A percentile compares a stretch with the other conserved stretches of the same genome.
phyloP scores from a whole-genome alignment of 2,329 filamentous ascomycete species.

The Endothia cerciana region DNA sequence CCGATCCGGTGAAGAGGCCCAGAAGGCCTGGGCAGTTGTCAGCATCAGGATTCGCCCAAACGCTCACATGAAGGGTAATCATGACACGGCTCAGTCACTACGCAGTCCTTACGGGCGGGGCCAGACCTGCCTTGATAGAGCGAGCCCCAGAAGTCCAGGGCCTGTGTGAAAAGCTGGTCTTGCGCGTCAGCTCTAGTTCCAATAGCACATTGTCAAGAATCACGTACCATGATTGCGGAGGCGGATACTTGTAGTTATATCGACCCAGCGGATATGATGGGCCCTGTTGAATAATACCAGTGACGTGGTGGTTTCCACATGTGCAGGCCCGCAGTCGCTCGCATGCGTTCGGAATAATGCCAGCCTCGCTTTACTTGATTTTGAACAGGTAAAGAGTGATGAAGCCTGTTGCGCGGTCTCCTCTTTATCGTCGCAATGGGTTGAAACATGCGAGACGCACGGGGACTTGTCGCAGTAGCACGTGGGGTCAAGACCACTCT shows the following conservation, averaged over 20 bases:
- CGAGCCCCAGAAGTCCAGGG: slow-evolving; percentile 1
- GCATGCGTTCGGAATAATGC: background rate
- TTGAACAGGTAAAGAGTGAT: too few species aligned
- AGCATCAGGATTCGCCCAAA: background rate
- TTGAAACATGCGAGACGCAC: background rate
- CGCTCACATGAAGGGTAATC: too few species aligned
- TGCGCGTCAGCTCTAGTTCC: background rate
- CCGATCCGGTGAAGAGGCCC: slow-evolving; percentile 34
- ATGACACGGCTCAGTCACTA: background rate
- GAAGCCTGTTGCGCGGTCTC: background rate
- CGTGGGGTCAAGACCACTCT: background rate
- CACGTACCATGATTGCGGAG: background rate
- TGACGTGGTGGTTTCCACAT: background rate
- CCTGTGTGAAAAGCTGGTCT: background rate
- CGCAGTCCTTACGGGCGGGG: too few species aligned
- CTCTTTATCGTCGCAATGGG: background rate
- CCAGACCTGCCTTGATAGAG: slow-evolving; percentile 1
- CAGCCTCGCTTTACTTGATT: too few species aligned
- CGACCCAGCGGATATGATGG: background rate
- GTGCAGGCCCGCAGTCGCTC: background rate
- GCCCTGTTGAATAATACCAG: background rate
- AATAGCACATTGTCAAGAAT: background rate
- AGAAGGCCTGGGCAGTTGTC: slow-evolving; percentile 40
- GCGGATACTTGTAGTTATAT: too few species aligned
- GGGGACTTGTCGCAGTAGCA: background rate